A percentile compares a stretch with the other conserved stretches of the same genome.
phyloP scores from a whole-genome alignment of 1,139 yeast species.

The Hanseniaspora uvarum region DNA sequence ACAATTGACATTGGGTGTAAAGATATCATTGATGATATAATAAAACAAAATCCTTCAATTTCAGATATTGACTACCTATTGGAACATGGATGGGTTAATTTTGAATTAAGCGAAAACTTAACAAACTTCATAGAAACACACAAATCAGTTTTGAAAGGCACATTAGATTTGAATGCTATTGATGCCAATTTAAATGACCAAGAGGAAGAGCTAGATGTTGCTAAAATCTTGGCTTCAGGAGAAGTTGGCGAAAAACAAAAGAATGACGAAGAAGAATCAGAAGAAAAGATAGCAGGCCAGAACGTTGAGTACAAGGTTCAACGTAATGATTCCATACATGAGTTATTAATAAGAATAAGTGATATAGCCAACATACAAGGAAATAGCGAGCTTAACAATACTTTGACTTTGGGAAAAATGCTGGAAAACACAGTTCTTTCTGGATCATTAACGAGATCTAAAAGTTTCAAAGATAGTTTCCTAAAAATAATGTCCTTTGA shows the following conservation, averaged over 20 bases:
- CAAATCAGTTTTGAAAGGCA: neutral
- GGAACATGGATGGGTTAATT: slow-evolving; percentile 11
- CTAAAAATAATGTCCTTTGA: slow-evolving; percentile 8
- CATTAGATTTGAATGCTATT: neutral
- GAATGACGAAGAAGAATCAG: neutral
- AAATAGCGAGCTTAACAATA: neutral
- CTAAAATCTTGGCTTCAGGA: slow-evolving; percentile 14
- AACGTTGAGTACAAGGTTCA: neutral
- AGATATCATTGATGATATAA: slow-evolving; percentile 8
- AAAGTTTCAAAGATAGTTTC: slow-evolving; percentile 4
- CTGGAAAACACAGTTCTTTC: slow-evolving; percentile 9
- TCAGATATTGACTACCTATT: neutral
- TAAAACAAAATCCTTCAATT: neutral
- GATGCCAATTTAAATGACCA: neutral
- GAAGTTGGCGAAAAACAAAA: neutral
- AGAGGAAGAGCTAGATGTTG: slow-evolving; percentile 15
- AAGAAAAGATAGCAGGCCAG: slow-evolving; percentile 2
- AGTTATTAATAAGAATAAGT: neutral
- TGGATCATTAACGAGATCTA: slow-evolving; percentile 6
- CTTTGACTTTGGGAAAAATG: slow-evolving; percentile 7
- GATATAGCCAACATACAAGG: slow-evolving; percentile 6
- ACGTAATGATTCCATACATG: slow-evolving; percentile 1
- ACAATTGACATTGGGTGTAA: slow-evolving; percentile 6
- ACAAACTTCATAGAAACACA: neutral
- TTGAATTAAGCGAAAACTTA: neutral